Percentiles rank a stretch among this genome's conserved stretches.
These are phyloP conservation scores for Hibiscus trionum DNA, from an alignment of 345 rosid genomes.

Conservation along the genomic window DNA sequence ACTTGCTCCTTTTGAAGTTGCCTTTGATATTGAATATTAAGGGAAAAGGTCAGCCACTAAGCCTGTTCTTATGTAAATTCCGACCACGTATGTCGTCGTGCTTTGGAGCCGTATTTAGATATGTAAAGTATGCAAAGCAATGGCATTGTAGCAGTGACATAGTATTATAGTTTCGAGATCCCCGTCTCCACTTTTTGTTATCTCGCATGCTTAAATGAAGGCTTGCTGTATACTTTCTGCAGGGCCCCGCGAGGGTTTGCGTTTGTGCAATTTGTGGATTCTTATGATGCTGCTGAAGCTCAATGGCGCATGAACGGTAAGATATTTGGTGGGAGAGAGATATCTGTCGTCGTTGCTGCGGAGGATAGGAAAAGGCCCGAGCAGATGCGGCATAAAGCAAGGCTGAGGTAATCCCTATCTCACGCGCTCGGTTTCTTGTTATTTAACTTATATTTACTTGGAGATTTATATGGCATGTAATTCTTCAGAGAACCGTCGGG, in stretches of 20 bases:
- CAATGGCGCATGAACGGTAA: constrained; percentile 87
- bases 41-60: constrained; percentile 56
- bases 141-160: constrained; percentile 22
- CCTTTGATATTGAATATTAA: constrained; percentile 56
- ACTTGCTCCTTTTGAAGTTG: constrained; percentile 70
- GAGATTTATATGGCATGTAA: constrained; percentile 12
- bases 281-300: constrained; percentile 81
- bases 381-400: constrained; percentile 86
- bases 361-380: constrained; percentile 95
- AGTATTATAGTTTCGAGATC: constrained; percentile 14
- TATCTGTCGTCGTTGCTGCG: constrained; percentile 87
- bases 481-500: constrained; percentile 58
- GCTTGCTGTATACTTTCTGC: constrained; percentile 17
- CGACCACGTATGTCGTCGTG: constrained; percentile 35
- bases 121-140: constrained; percentile 24
- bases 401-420: constrained; percentile 37
- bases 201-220: constrained; percentile 18
- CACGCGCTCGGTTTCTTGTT: neutral
- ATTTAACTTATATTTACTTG: neutral
- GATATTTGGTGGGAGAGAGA: constrained; percentile 77
- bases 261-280: constrained; percentile 93
- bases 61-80: constrained; percentile 38
- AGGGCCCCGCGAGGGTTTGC: constrained; percentile 98
- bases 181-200: constrained; percentile 8
- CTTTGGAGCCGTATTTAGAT: constrained; percentile 11